Evolutionary conservation across 805 yeast genomes (phyloP).

Genomic region (Lipomyces mesembrius): DNA sequence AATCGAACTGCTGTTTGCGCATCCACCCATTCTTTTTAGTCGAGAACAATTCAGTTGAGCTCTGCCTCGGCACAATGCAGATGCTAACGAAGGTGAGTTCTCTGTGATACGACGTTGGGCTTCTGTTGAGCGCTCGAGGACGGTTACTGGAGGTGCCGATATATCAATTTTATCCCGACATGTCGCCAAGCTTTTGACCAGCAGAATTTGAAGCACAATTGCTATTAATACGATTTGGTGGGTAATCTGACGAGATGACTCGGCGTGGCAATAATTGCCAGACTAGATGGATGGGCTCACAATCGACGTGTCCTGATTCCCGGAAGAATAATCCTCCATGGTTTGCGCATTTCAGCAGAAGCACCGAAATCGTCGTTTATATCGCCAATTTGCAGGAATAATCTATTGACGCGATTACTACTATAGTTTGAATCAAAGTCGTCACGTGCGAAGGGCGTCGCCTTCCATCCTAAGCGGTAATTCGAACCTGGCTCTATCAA

Average conservation of each 20-base stretch:
- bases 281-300: not conserved
- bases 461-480: conserved; percentile 86
- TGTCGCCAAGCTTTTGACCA: not conserved
- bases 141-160: conserved; percentile 3
- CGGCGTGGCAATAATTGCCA: not conserved
- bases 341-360: not conserved
- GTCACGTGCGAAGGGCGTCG: conserved; percentile 95
- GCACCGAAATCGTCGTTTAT: not conserved
- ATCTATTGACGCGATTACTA: not conserved
- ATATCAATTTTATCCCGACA: not conserved
- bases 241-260: not conserved
- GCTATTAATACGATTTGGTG: not conserved
- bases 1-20: not conserved
- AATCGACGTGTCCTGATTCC: not conserved
- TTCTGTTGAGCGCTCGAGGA: not conserved
- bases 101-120: not conserved
- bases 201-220: conserved; percentile 22
- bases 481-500: conserved; percentile 28
- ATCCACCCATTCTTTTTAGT: not conserved
- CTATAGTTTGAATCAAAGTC: conserved; percentile 91
- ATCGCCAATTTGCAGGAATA: not conserved
- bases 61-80: conserved; percentile 58
- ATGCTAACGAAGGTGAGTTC: conserved; percentile 71
- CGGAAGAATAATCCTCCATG: not conserved
- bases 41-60: conserved; percentile 10